phyloP scores from a whole-genome alignment of 148 eudicot genomes.

The Euryodendron excelsum region DNA sequence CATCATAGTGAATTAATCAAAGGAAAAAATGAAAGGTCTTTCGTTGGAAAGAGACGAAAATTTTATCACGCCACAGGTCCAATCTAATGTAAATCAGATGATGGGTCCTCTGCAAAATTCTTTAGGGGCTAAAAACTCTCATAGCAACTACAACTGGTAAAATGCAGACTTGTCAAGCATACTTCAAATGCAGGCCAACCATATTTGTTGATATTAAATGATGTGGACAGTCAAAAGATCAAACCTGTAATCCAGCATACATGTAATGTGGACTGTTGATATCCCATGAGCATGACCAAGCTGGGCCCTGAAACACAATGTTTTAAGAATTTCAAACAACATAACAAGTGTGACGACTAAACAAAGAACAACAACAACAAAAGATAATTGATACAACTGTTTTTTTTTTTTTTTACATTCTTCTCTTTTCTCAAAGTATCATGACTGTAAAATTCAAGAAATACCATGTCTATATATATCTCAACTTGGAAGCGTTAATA shows the following conservation, averaged over 20 bases:
- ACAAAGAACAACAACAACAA: not conserved
- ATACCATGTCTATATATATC: too few relatives aligned
- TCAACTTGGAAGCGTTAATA: too few relatives aligned
- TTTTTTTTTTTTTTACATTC: not conserved
- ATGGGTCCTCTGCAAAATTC: not conserved
- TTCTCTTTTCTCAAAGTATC: not conserved
- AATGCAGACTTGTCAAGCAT: not conserved
- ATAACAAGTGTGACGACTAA: not conserved
- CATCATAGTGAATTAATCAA: not conserved
- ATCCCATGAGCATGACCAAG: slow-evolving; percentile 62
- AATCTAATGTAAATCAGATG: not conserved
- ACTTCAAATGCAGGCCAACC: not conserved
- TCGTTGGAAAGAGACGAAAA: not conserved
- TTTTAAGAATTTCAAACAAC: not conserved
- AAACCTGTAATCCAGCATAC: slow-evolving; percentile 54
- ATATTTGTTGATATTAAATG: not conserved
- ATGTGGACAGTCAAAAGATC: not conserved
- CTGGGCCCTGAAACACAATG: slow-evolving; percentile 36
- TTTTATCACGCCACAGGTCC: not conserved
- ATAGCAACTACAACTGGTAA: not conserved
- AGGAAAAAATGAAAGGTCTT: not conserved
- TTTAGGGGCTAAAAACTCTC: not conserved
- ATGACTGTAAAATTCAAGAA: not conserved
- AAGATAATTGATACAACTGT: not conserved
- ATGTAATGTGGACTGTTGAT: slow-evolving; percentile 30